These are phyloP conservation scores for Citrus glauca DNA, from an alignment of 345 rosid genomes.

Conservation along the genomic window DNA sequence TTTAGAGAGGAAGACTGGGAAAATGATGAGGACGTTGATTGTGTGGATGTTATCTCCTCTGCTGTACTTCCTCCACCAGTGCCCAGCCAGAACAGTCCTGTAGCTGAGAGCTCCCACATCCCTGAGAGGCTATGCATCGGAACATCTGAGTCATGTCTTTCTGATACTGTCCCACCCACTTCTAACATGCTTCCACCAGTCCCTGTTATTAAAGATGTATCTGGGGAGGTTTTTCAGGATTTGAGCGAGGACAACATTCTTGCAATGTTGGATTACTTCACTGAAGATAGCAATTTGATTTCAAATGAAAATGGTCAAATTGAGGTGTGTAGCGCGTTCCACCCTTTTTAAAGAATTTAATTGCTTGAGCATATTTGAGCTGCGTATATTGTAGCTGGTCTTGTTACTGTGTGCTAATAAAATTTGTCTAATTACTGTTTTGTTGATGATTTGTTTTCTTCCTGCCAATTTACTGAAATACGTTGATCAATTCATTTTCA, in stretches of 20 bases:
- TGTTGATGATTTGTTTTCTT: neutral
- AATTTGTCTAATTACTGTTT: neutral
- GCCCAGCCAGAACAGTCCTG: conserved; percentile 15
- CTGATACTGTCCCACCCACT: conserved; percentile 18
- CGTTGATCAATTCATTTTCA: neutral
- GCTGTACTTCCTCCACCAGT: neutral
- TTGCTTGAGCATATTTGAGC: neutral
- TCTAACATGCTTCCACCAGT: conserved; percentile 11
- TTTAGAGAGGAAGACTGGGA: conserved; percentile 77
- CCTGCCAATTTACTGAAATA: neutral
- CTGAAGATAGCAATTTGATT: conserved; percentile 12
- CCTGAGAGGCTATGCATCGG: conserved; percentile 12
- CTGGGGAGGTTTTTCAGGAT: conserved; percentile 6
- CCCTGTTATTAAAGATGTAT: neutral
- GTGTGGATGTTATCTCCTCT: conserved; percentile 5
- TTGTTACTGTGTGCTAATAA: neutral
- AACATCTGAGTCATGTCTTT: conserved; percentile 26
- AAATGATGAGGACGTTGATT: conserved; percentile 32
- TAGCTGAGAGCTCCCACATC: conserved; percentile 6
- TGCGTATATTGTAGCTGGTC: neutral
- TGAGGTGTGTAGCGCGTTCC: conserved; percentile 16
- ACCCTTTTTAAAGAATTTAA: no score
- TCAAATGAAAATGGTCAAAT: conserved; percentile 4
- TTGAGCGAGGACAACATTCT: conserved; percentile 18
- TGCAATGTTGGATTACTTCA: conserved; percentile 29